Evolutionary conservation across 345 rosid genomes (phyloP).

Genomic region (Diplotaxis tenuifolia): DNA sequence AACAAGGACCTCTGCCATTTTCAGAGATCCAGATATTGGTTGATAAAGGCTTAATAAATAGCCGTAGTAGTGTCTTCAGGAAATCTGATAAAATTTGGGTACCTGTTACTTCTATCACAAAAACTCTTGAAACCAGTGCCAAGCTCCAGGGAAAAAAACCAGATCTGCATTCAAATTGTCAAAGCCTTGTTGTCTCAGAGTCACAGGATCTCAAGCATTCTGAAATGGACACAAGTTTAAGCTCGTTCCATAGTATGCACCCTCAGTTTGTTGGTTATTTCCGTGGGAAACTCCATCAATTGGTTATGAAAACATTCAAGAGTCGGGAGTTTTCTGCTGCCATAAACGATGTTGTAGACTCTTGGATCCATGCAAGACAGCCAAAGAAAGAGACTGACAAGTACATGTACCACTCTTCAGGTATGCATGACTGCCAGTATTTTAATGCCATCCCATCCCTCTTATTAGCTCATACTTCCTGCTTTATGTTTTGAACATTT

Average conservation of each 20-base stretch:
- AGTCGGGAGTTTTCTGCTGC: constrained; percentile 96
- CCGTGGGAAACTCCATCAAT: constrained; percentile 88
- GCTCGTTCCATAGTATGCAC: constrained; percentile 61
- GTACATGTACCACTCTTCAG: constrained; percentile 72
- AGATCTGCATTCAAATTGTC: constrained; percentile 44
- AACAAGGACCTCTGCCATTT: constrained; percentile 77
- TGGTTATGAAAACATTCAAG: constrained; percentile 95
- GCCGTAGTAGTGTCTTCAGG: constrained; percentile 79
- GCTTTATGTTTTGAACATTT: constrained; percentile 13
- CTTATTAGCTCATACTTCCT: neutral
- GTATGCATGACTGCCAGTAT: constrained; percentile 41
- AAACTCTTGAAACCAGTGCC: constrained; percentile 44
- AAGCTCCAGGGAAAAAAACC: constrained; percentile 37
- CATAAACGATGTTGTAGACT: constrained; percentile 93
- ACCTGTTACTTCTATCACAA: constrained; percentile 53
- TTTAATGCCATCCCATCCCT: neutral
- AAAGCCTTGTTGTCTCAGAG: constrained; percentile 37
- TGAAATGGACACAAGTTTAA: constrained; percentile 34
- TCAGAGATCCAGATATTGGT: constrained; percentile 70
- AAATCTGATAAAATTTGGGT: constrained; percentile 91
- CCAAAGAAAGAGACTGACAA: constrained; percentile 86
- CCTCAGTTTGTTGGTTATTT: constrained; percentile 95
- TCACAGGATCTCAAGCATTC: constrained; percentile 31
- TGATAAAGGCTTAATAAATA: constrained; percentile 64
- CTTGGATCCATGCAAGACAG: constrained; percentile 92